Base-by-base conservation (phyloP, 352 stramenopile species). In the Peronosclerospora sorghi region DNA sequence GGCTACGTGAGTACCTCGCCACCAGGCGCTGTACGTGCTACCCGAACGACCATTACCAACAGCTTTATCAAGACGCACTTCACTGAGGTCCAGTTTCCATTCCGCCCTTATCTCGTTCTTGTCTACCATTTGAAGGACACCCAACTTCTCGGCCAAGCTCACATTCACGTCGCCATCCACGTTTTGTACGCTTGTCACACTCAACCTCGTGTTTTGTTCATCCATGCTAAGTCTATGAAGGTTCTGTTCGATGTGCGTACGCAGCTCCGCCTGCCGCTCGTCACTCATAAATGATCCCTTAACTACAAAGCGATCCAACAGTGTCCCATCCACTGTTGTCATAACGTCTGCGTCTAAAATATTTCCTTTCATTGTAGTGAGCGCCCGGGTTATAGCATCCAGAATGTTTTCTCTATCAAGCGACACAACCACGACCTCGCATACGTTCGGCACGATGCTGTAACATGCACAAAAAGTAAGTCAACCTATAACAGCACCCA, bases 31-130 rank as follows among this genome's bases (percentile, higher is more conserved):
- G n/a, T n/a, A n/a, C n/a, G n/a, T n/a, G n/a, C n/a, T n/a, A n/a
- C n/a, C n/a, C n/a, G n/a, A n/a, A n/a, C n/a, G n/a, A n/a, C n/a
- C n/a, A n/a, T n/a, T n/a, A n/a, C n/a, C n/a, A n/a, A n/a, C n/a
- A n/a, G n/a, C n/a, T n/a, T n/a, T 74, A 30, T 83, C 74, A 19
- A 92, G 48, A 14, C 68, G 73, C 24, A 92, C 77, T 34, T 92
- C 79, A 3, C 58, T 63, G 4, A 92, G 65, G 27, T 80, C 62
- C 26, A 92, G 48, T 36, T 79, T 81, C 79, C 76, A 92, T 45
- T 92, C 76, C 8, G 77, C 59, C 48, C 85, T 89, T 51, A 87
- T 81, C 40, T 87, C 77, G 47, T 86, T 86, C 56, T 87, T 84
- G 54, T 86, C 73, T 13, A 89, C 75, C 73, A 89, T 89, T 30